These are phyloP conservation scores for Phytophthora europaea DNA, from an alignment of 352 stramenopile genomes.

Conservation along the genomic window DNA sequence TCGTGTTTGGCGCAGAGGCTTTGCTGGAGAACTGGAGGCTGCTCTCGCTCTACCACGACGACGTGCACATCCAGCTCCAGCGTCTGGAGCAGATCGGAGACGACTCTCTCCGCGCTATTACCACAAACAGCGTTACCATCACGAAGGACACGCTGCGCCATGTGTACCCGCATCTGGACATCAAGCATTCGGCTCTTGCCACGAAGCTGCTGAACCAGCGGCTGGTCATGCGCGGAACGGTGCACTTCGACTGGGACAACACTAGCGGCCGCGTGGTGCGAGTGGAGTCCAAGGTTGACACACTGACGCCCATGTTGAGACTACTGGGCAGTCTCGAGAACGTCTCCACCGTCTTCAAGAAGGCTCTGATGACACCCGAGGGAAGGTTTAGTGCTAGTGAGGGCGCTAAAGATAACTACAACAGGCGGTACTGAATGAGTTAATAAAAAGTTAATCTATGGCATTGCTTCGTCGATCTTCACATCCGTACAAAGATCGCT, in stretches of 20 bases:
- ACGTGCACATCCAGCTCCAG: constrained; percentile 10
- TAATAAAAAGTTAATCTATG: neutral
- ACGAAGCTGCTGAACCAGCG: constrained; percentile 12
- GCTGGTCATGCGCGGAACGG: neutral
- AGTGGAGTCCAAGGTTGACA: constrained; percentile 5
- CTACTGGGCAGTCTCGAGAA: constrained; percentile 12
- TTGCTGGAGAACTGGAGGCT: constrained; percentile 23
- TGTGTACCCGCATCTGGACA: constrained; percentile 9
- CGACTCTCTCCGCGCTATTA: constrained; percentile 9
- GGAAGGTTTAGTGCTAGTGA: neutral
- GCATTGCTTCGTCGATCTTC: no score
- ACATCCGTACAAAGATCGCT: no score
- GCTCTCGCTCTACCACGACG: constrained; percentile 20
- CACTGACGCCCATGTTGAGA: constrained; percentile 11
- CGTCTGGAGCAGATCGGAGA: neutral
- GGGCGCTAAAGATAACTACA: neutral
- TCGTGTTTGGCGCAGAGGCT: neutral
- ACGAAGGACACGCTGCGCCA: constrained; percentile 12
- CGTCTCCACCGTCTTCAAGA: constrained; percentile 8
- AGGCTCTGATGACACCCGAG: constrained; percentile 6
- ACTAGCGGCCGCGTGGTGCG: neutral
- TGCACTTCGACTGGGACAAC: constrained; percentile 11
- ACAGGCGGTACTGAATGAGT: no score
- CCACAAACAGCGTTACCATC: constrained; percentile 11
- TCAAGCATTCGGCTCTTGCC: neutral